Percentiles rank a stretch among this genome's conserved stretches.
Conservation (phyloP, 2,329 filamentous ascomycete species). For the Neocatenulostroma microsporum region DNA sequence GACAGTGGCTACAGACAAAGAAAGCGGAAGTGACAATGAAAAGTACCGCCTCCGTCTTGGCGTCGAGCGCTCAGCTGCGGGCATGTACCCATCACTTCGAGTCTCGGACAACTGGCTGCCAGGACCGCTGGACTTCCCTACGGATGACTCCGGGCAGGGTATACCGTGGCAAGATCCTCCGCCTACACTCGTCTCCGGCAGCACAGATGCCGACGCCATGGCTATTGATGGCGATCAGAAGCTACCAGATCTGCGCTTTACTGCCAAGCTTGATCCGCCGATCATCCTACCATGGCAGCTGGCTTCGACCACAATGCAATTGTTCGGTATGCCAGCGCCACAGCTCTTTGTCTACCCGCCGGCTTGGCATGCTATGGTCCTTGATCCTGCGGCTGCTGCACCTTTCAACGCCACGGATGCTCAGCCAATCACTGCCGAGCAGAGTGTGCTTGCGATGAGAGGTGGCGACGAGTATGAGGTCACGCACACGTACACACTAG, state of each 20-base stretch:
- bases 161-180: constrained; percentile 61
- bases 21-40: neutral
- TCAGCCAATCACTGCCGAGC: constrained; percentile 4
- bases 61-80: constrained; percentile 45
- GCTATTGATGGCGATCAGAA: constrained; percentile 45
- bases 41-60: constrained; percentile 62
- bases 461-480: constrained; percentile 14
- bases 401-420: constrained; percentile 5
- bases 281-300: constrained; percentile 59
- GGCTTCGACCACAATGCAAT: constrained; percentile 55
- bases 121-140: constrained; percentile 60
- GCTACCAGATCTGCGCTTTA: constrained; percentile 65
- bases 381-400: constrained; percentile 7
- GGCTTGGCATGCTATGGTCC: constrained; percentile 16
- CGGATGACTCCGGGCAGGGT: constrained; percentile 47
- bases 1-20: too few species aligned
- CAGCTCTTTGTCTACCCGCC: constrained; percentile 17
- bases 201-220: constrained; percentile 44
- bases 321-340: constrained; percentile 51
- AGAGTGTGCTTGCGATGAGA: constrained; percentile 8
- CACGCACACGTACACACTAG: constrained; percentile 52
- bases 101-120: constrained; percentile 70
- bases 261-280: constrained; percentile 66
- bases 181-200: constrained; percentile 46
- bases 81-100: constrained; percentile 53